phyloP scores from a whole-genome alignment of 2,329 filamentous ascomycete species.

The Monosporascus sp. region DNA sequence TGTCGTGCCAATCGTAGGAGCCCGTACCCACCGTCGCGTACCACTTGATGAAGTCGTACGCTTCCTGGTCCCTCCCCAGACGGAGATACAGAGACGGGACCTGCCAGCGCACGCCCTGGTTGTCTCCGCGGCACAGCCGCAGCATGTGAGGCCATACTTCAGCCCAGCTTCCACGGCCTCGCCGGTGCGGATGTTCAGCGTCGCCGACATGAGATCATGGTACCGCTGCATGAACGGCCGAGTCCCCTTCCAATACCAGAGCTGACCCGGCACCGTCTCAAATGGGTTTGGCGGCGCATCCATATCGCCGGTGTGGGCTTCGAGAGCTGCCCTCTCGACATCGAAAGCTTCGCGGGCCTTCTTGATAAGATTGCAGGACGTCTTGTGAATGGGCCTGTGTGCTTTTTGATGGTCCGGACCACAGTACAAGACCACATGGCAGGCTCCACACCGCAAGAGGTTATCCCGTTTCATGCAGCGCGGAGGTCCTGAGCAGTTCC shows the following conservation, averaged over 20 bases:
- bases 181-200: slow-evolving; percentile 10
- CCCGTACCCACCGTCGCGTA: not conserved
- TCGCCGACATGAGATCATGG: slow-evolving; percentile 5
- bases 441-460: slow-evolving; percentile 11
- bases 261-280: slow-evolving; percentile 1
- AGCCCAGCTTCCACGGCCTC: slow-evolving; percentile 12
- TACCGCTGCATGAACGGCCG: slow-evolving; percentile 11
- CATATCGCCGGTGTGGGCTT: slow-evolving; percentile 1
- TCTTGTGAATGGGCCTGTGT: slow-evolving; percentile 12
- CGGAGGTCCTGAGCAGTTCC: slow-evolving; percentile 3
- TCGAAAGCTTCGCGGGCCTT: slow-evolving; percentile 1
- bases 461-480: slow-evolving; percentile 4
- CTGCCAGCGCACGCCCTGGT: slow-evolving; percentile 8
- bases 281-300: slow-evolving; percentile 3
- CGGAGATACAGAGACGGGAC: slow-evolving; percentile 14
- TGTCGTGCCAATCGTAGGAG: slow-evolving; percentile 30
- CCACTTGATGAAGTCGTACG: slow-evolving; percentile 20
- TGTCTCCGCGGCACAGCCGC: slow-evolving; percentile 13
- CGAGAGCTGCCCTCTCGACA: slow-evolving; percentile 5
- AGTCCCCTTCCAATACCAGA: slow-evolving; percentile 2
- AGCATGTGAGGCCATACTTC: slow-evolving; percentile 9
- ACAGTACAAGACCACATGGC: slow-evolving; percentile 12
- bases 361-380: slow-evolving; percentile 11
- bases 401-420: slow-evolving; percentile 11
- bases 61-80: slow-evolving; percentile 18